These are phyloP conservation scores for Gracilariopsis chorda DNA, from an alignment of 23 red algal genomes.

Conservation along the genomic window DNA sequence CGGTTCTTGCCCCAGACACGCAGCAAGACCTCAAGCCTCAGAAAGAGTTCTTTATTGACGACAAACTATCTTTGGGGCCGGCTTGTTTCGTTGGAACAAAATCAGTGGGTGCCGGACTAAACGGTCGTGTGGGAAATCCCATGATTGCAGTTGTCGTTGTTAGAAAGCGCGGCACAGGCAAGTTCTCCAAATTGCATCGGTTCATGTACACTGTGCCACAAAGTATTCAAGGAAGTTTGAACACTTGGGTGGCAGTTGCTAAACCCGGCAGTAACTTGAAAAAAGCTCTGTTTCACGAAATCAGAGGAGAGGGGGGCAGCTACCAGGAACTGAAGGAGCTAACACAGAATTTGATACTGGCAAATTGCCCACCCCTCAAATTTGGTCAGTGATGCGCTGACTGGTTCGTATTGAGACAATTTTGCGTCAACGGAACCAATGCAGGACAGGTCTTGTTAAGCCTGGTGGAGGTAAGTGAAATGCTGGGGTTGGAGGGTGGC, in stretches of 20 bases:
- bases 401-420: too few relatives aligned
- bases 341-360: too few relatives aligned
- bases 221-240: background rate
- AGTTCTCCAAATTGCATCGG: background rate
- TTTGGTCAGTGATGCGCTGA: too few relatives aligned
- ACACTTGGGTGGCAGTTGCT: conserved; percentile 34
- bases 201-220: background rate
- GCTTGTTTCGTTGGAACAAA: background rate
- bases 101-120: background rate
- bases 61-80: background rate
- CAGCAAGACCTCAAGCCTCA: background rate
- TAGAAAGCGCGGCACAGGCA: background rate
- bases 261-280: background rate
- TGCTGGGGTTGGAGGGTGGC: too few relatives aligned
- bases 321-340: too few relatives aligned
- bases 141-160: background rate
- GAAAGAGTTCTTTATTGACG: background rate
- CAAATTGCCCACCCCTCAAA: too few relatives aligned
- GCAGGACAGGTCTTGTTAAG: too few relatives aligned
- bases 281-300: background rate
- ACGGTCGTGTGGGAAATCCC: background rate
- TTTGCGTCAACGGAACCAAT: too few relatives aligned
- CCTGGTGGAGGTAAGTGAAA: too few relatives aligned
- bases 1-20: background rate
- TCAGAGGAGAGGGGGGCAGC: background rate